These are phyloP conservation scores for Argentina anserina DNA, from an alignment of 306 rosid species.

Conservation along the genomic window DNA sequence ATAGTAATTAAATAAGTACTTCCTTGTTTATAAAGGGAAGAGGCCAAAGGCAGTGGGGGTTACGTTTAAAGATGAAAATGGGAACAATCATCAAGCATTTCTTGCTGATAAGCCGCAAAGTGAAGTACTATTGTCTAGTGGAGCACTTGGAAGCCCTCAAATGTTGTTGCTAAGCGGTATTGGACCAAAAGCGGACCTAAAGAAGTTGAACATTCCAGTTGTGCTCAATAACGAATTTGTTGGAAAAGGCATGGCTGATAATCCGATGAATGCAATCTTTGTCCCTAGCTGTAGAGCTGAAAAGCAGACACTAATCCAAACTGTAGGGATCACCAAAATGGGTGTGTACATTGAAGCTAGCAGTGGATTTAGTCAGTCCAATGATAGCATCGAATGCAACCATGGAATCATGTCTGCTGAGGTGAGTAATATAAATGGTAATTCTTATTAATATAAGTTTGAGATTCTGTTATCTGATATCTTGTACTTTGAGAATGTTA, in stretches of 20 bases:
- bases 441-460: neutral
- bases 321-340: slow-evolving; percentile 79
- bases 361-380: slow-evolving; percentile 83
- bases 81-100: slow-evolving; percentile 62
- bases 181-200: slow-evolving; percentile 70
- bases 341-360: slow-evolving; percentile 90
- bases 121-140: slow-evolving; percentile 74
- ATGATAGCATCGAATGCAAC: slow-evolving; percentile 78
- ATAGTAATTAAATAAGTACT: neutral
- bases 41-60: slow-evolving; percentile 75
- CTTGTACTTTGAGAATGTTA: neutral
- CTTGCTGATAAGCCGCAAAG: slow-evolving; percentile 39
- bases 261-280: slow-evolving; percentile 85
- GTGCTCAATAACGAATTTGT: slow-evolving; percentile 60
- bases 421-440: slow-evolving; percentile 47
- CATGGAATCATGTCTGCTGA: slow-evolving; percentile 94
- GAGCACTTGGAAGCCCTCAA: slow-evolving; percentile 91
- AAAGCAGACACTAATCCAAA: slow-evolving; percentile 64
- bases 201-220: slow-evolving; percentile 57
- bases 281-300: slow-evolving; percentile 58
- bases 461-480: neutral
- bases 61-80: slow-evolving; percentile 77
- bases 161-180: slow-evolving; percentile 83
- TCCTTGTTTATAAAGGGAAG: slow-evolving; percentile 41
- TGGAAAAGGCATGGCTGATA: slow-evolving; percentile 90